Conservation (phyloP, 176 grass and related monocot genomes). For the Musa itinerans region DNA sequence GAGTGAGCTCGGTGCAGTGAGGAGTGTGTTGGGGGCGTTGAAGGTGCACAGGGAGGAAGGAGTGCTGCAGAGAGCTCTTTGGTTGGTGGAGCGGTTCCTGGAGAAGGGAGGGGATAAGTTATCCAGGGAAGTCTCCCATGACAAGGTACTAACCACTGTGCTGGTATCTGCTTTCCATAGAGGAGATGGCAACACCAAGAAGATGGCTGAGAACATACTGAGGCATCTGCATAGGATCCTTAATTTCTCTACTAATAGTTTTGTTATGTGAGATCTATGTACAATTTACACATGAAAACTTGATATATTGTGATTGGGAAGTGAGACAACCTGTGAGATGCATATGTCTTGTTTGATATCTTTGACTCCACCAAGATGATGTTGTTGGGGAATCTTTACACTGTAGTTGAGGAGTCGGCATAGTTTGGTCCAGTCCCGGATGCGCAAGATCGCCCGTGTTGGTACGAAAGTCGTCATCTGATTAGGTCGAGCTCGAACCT, state of each 20-base stretch:
- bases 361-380: too few relatives aligned
- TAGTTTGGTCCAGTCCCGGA: too few relatives aligned
- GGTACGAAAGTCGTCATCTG: too few relatives aligned
- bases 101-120: constrained; percentile 46
- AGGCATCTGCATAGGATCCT: constrained; percentile 52
- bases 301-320: too few relatives aligned
- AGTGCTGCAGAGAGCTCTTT: constrained; percentile 51
- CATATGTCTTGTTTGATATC: too few relatives aligned
- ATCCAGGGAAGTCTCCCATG: constrained; percentile 38
- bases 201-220: constrained; percentile 76
- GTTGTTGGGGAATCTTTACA: too few relatives aligned
- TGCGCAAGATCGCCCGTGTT: too few relatives aligned
- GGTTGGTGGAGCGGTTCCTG: constrained; percentile 74
- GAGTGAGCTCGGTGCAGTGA: constrained; percentile 31
- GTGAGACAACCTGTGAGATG: too few relatives aligned
- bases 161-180: constrained; percentile 75
- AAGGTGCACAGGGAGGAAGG: constrained; percentile 48
- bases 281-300: too few relatives aligned
- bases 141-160: constrained; percentile 51
- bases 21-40: constrained; percentile 43
- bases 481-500: too few relatives aligned
- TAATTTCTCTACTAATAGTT: constrained; percentile 39
- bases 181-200: constrained; percentile 49
- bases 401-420: too few relatives aligned
- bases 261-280: background rate